Conservation (phyloP, 176 grass and related monocot genomes). For the Ensete ventricosum region DNA sequence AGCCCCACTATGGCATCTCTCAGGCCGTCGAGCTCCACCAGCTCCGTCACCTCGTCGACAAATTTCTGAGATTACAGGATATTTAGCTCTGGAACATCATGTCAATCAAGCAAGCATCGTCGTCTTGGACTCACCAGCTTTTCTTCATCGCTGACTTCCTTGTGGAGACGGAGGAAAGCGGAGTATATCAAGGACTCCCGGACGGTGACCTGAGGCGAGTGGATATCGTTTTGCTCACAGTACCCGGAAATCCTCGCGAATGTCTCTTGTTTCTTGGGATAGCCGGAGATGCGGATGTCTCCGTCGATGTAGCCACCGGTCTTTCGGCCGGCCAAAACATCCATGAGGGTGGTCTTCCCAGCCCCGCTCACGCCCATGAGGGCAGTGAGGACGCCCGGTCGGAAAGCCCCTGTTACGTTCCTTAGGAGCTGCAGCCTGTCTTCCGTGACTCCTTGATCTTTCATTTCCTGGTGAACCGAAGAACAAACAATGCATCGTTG, state of each 20-base stretch:
- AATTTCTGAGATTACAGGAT: conserved; percentile 45
- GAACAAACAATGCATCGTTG: not conserved
- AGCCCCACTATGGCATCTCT: conserved; percentile 86
- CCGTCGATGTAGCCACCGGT: conserved; percentile 99
- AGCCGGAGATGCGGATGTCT: conserved; percentile 82
- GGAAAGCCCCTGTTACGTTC: conserved; percentile 72
- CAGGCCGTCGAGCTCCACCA: conserved; percentile 78
- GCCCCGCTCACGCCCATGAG: conserved; percentile 99
- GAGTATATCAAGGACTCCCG: conserved; percentile 93
- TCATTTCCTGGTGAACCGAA: conserved; percentile 66
- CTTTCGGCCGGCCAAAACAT: conserved; percentile 93
- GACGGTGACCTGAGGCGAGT: conserved; percentile 96
- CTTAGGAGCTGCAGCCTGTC: conserved; percentile 83
- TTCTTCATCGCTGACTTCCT: conserved; percentile 66
- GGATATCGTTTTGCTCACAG: conserved; percentile 98
- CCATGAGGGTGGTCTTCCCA: conserved; percentile 96
- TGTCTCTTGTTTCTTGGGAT: conserved; percentile 85
- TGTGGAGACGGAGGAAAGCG: conserved; percentile 70
- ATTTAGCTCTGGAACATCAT: too few species aligned
- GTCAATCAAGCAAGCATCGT: not conserved
- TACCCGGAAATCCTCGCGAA: conserved; percentile 98
- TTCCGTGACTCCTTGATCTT: conserved; percentile 81
- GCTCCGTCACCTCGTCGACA: conserved; percentile 94
- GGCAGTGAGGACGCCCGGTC: conserved; percentile 81
- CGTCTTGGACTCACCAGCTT: conserved; percentile 61